phyloP scores from a whole-genome alignment of 2,329 filamentous ascomycete species.

The Karstenula rhodostoma region DNA sequence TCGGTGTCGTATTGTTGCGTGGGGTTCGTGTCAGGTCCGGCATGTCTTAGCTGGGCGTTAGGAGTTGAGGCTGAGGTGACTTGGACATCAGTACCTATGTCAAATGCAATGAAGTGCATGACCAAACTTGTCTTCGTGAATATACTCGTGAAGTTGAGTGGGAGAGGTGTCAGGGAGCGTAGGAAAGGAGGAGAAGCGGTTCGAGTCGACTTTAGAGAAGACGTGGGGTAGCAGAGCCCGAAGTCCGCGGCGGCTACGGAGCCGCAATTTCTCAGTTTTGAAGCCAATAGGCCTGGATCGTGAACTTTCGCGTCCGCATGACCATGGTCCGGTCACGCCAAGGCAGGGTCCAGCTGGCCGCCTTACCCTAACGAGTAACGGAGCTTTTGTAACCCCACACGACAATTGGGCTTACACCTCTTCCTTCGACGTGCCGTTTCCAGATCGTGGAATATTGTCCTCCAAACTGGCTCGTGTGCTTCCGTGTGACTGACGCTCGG shows the following conservation, averaged over 20 bases:
- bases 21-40: neutral
- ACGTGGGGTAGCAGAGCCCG: conserved; percentile 5
- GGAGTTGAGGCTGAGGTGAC: conserved; percentile 8
- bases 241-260: conserved; percentile 4
- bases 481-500: conserved; percentile 16
- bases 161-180: neutral
- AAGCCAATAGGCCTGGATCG: conserved; percentile 40
- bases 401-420: conserved; percentile 30
- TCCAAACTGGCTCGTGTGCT: conserved; percentile 10
- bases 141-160: neutral
- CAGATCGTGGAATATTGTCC: neutral
- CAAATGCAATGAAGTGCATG: conserved; percentile 32
- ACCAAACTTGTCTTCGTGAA: conserved; percentile 17
- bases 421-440: conserved; percentile 10
- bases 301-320: conserved; percentile 37
- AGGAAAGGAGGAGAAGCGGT: neutral
- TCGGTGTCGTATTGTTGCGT: neutral
- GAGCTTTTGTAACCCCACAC: conserved; percentile 19
- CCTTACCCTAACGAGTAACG: conserved; percentile 31
- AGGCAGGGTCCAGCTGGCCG: conserved; percentile 28
- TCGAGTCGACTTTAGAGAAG: neutral
- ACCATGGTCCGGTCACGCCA: conserved; percentile 17
- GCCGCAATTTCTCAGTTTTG: conserved; percentile 19
- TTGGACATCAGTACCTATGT: conserved; percentile 11
- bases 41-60: neutral